Base-by-base conservation (phyloP, 148 eudicot species). In the Chenopodium suecicum region DNA sequence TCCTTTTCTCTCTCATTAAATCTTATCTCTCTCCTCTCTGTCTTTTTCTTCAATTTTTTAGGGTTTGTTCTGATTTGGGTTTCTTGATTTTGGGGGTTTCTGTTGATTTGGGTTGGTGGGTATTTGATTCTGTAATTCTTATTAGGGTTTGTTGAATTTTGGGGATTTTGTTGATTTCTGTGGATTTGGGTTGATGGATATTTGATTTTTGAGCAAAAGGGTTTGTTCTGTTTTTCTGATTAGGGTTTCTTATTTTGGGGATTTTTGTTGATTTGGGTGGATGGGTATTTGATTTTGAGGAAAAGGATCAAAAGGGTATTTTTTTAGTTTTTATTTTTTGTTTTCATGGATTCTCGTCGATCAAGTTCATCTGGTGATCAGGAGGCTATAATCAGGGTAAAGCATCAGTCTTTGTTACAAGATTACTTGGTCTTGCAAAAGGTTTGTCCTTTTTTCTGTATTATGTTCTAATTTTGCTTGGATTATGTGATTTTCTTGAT, bases 391-490 rank as follows among this genome's bases (percentile, higher is more conserved):
- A 83, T 78, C 22, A 85, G 81, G 82, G 71, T 80, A n/a, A 86
- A 88, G 50, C 87, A 89, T 84, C 88, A 89, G 63, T 80, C 75
- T 17, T 84, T 91, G 19, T 81, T 88, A 80, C 84, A 81, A 41
- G 89, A 91, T 63, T 88, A 83, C 74, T 82, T 91, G 80, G 86
- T 85, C 31, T 85, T 91, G 86, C 92, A 91, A 84, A 91, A 91
- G 94, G 90, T 91, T 64, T 37, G 67, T 70, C 47, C 79, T 79
- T 72, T 68, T 52, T 22, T 48, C 58, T n/a, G 77, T 63, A 66
- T 34, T 7, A 19, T 58, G 77, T 63, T 66, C 27, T 7, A 19
- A 44, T 25, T n/a, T 84, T 31, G 17, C 70, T 58, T 32, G 48
- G 23, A 9, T 48, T 64, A 23, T 9, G 17, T 68, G n/a, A 34